Percentiles rank a stretch among this genome's conserved stretches.
These are phyloP conservation scores for Penicillium aurantiogriseum DNA, from an alignment of 2,329 filamentous ascomycete species.

Conservation along the genomic window DNA sequence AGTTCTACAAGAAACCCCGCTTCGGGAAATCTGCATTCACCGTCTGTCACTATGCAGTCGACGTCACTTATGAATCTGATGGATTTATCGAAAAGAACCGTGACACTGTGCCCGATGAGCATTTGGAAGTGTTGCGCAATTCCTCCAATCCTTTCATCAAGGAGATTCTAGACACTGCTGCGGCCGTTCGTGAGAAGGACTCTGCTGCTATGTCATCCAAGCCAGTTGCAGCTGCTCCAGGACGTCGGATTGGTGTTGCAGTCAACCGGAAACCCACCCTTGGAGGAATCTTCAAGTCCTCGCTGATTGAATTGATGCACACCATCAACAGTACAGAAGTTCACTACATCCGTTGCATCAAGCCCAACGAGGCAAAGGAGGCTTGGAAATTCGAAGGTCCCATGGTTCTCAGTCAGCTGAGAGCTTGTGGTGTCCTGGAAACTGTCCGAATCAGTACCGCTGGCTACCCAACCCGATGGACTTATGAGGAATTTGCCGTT, in stretches of 20 bases:
- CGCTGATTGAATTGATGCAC: slow-evolving; percentile 93
- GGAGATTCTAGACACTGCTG: slow-evolving; percentile 80
- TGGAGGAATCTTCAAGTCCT: slow-evolving; percentile 98
- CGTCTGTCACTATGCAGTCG: slow-evolving; percentile 95
- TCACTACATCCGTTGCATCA: slow-evolving; percentile 98
- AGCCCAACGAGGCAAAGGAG: slow-evolving; percentile 95
- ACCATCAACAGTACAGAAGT: slow-evolving; percentile 98
- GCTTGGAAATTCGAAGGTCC: slow-evolving; percentile 98
- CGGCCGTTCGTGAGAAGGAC: slow-evolving; percentile 87
- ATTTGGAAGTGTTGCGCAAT: slow-evolving; percentile 85
- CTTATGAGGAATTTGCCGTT: slow-evolving; percentile 95
- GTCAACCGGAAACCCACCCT: slow-evolving; percentile 95
- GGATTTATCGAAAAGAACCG: slow-evolving; percentile 99
- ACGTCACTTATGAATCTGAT: slow-evolving; percentile 98
- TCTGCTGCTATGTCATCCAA: slow-evolving; percentile 66
- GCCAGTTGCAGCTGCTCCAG: slow-evolving; percentile 64
- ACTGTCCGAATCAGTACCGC: slow-evolving; percentile 97
- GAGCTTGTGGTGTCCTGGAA: slow-evolving; percentile 97
- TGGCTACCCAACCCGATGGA: slow-evolving; percentile 97
- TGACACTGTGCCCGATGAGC: slow-evolving; percentile 97
- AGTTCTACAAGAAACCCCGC: slow-evolving; percentile 97
- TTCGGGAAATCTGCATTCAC: slow-evolving; percentile 98
- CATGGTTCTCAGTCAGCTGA: slow-evolving; percentile 95
- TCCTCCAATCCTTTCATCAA: slow-evolving; percentile 83
- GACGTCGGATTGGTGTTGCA: slow-evolving; percentile 84